These are phyloP conservation scores for Phlebiopsis gigantea DNA, from an alignment of 768 basidiomycete species.

Conservation along the genomic window DNA sequence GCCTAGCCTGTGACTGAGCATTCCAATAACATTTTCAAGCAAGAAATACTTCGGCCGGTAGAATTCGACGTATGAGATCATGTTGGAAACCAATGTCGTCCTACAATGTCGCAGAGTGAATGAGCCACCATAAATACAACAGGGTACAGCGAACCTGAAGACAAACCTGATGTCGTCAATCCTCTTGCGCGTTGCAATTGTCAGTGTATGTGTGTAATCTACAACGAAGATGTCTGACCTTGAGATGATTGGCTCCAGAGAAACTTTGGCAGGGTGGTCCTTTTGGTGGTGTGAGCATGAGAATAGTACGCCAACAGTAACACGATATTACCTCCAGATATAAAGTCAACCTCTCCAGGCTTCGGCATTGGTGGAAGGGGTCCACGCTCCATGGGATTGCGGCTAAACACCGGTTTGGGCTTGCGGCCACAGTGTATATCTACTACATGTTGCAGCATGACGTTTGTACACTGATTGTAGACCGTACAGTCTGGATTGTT, in stretches of 20 bases:
- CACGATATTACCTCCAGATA: slow-evolving; percentile 59
- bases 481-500: slow-evolving; percentile 61
- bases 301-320: slow-evolving; percentile 21
- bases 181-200: slow-evolving; percentile 30
- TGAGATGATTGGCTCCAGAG: slow-evolving; percentile 55
- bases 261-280: slow-evolving; percentile 79
- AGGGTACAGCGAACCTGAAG: not conserved
- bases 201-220: not conserved
- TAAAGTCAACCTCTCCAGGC: slow-evolving; percentile 58
- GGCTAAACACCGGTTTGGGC: slow-evolving; percentile 21
- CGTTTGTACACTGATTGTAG: slow-evolving; percentile 61
- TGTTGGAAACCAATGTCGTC: slow-evolving; percentile 59
- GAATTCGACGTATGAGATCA: slow-evolving; percentile 65
- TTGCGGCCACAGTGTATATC: slow-evolving; percentile 37
- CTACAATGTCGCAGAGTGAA: slow-evolving; percentile 26
- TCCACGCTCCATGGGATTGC: slow-evolving; percentile 29
- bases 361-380: slow-evolving; percentile 46
- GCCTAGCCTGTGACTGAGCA: slow-evolving; percentile 39
- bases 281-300: not conserved
- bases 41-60: slow-evolving; percentile 61
- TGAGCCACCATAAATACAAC: not conserved
- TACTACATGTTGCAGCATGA: slow-evolving; percentile 54
- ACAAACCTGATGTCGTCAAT: slow-evolving; percentile 56
- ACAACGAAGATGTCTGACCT: slow-evolving; percentile 31
- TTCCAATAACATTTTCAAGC: slow-evolving; percentile 68